Evolutionary conservation across 306 rosid genomes (phyloP), one percentile per base, ranked within the genome.

Genomic region (Cyclanthera cordifolia): DNA sequence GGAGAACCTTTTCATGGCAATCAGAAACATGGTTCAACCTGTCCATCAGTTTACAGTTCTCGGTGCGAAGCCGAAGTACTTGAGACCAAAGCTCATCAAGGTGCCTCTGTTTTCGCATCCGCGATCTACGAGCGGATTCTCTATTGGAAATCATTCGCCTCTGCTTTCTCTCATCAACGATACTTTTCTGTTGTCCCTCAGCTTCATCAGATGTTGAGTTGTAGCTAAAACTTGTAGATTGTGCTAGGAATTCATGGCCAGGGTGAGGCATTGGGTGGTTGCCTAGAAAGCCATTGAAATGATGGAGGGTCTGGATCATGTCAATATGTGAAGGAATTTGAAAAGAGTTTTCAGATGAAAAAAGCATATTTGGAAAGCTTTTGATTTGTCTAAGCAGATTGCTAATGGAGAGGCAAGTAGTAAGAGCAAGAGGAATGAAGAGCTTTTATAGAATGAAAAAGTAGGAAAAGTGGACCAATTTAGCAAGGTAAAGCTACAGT

Each of bases 41-140:
- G 34, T 88, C 95, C 0, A 87, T 37, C 8, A 91, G 86, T 27
- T 82, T 86, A 32, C 81, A 87, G 13, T 91, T 91, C 91, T 88
- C 96, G 25, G 80, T 87, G 34, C 97, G 78, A 2, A 88, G 85
- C 97, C 97, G 89, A 49, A 91, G 77, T 27, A 91, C 95, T 70
- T 91, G 97, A 5, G 95, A 88, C 96, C 97, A 91, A 2, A 91
- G 88, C 73, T 91, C 97, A 72, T 91, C 96, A 9, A 91, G 87
- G 80, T 91, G 96, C 58, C 73, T 86, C 78, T 91, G 96, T 83
- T 88, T 91, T 69, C 97, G 82, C 88, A 87, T 87, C 6, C 97
- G 85, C 0, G 97, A 91, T 17, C 97, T 56, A 3, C 97, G 90
- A 0, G 97, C 97, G 0, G 97, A 91, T 24, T 91, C 97, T 16